phyloP scores from a whole-genome alignment of 1,139 yeast species.

The Pichia sp. region DNA sequence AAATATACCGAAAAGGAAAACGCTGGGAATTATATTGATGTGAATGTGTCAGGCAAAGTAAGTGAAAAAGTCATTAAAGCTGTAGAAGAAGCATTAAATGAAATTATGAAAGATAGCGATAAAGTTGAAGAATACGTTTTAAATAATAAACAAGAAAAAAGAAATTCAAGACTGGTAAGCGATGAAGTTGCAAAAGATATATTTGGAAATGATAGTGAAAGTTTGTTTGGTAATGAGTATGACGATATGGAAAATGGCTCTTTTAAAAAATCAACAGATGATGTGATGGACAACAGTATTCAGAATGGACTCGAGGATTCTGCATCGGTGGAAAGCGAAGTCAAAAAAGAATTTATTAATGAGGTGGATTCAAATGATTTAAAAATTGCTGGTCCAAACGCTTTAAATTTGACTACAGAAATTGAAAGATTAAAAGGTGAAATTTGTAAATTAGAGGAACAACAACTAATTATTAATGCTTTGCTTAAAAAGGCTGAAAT shows the following conservation, averaged over 20 bases:
- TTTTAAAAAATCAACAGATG: not conserved
- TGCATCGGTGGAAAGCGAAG: not conserved
- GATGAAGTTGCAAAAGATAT: constrained; percentile 33
- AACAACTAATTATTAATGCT: constrained; percentile 57
- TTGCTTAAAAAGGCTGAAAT: constrained; percentile 74
- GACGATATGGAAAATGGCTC: constrained; percentile 11
- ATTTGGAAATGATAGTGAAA: constrained; percentile 31
- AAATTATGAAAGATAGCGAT: constrained; percentile 41
- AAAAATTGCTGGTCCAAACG: constrained; percentile 60
- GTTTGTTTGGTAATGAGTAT: constrained; percentile 3
- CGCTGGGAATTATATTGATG: constrained; percentile 18
- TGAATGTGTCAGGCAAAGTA: constrained; percentile 24
- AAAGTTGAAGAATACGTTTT: not conserved
- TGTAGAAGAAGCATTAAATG: constrained; percentile 64
- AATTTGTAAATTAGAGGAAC: constrained; percentile 57
- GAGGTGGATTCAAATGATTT: constrained; percentile 16
- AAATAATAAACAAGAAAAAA: constrained; percentile 13
- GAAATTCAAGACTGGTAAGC: constrained; percentile 23
- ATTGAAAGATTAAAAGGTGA: constrained; percentile 51
- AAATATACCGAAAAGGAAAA: constrained; percentile 25
- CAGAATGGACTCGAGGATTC: not conserved
- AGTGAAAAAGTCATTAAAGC: constrained; percentile 50
- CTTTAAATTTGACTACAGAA: constrained; percentile 60
- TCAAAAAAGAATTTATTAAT: not conserved
- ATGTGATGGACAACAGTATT: not conserved